Evolutionary conservation across 1,284 basidiomycete genomes (phyloP), one percentile per base, ranked within the genome.

Genomic region (Leccinum subrobustum): DNA sequence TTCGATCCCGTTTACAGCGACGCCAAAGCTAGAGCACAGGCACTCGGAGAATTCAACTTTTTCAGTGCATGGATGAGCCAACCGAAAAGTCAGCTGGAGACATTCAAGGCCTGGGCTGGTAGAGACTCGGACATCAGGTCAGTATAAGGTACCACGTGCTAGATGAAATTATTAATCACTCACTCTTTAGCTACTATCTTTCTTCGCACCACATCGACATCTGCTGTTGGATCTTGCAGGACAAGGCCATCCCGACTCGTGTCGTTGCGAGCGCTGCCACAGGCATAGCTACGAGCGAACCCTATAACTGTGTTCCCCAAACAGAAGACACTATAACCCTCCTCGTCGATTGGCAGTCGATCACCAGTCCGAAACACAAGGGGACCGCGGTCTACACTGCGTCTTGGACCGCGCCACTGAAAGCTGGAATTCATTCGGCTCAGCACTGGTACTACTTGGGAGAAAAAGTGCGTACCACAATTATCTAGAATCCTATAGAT

Each of bases 361-460:
- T 86, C 63, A 81, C 80, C 62, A 91, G 90, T 73, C 72, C 82
- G 9, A 85, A 79, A 64, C 89, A 93, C 76, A 82, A 79, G 60
- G 92, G 92, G 20, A 92, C 89, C 0, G 92, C 83, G 1, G 91
- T 96, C 3, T 97, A 95, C 79, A 96, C 95, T 3, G 94, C 95
- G 14, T 92, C 90, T 61, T 96, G 91, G 91, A 92, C 90, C 3
- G 89, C 91, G 1, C 91, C 91, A 20, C 77, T 91, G 59, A 91
- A 88, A 70, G 78, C 88, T 14, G 90, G 89, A 5, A 79, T 92
- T 29, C 95, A 96, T 75, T 89, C 90, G 9, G 91, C 91, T 58
- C 95, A 97, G 73, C 86, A 92, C 70, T 96, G 93, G 91, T 95
- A 95, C 76, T 95, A 95, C 77, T 93, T 95, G 91, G 93, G 84